Evolutionary conservation across 75 land plant genomes (phyloP), one percentile per base, ranked within the genome.

Genomic region (Pseudotsuga menziesii): DNA sequence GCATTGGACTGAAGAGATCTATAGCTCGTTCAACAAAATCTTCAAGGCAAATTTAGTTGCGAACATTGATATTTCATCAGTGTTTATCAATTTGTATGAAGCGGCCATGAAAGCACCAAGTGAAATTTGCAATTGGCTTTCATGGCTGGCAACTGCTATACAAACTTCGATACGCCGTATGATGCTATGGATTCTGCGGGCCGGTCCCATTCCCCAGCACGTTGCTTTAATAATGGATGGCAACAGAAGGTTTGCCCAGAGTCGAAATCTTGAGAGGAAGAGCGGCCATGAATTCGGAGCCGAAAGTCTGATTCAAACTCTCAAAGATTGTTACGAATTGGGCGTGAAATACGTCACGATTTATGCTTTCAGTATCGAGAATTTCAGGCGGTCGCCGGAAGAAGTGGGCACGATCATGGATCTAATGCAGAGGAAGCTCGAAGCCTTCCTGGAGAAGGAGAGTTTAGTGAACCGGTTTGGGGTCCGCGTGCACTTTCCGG

Each of bases 191-290:
- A 44, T 70, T 35, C 23, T 70, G 14, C 23, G 61, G 2, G 72
- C 67, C 32, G 90, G 92, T 19, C 94, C 92, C 2, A 81, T 86
- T 0, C 94, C 94, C 32, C 61, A 20, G 15, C 94, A 92, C 67
- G 75, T 92, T 39, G 92, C 94, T 17, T 84, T 92, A 74, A 92
- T 92, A 32, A 83, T 92, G 87, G 94, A 92, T 61, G 94, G 94
- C 5, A 92, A 92, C 57, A 78, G 94, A 54, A 82, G 94, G 55
- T 92, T 82, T 74, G 90, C 85, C 0, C 79, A 80, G 54, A 82
- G 77, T 52, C 72, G n/a, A 25, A 59, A 77, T n/a, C 66, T 90
- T 25, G 79, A 81, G 36, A 72, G 36, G 20, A 82, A 79, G 12
- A 58, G 22, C 4, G 91, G 90, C 62, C 88, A 92, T 72, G 56